Percentiles rank a stretch among this genome's conserved stretches.
Conservation (phyloP, 352 stramenopile species). For the Thalassiosira mediterranea region DNA sequence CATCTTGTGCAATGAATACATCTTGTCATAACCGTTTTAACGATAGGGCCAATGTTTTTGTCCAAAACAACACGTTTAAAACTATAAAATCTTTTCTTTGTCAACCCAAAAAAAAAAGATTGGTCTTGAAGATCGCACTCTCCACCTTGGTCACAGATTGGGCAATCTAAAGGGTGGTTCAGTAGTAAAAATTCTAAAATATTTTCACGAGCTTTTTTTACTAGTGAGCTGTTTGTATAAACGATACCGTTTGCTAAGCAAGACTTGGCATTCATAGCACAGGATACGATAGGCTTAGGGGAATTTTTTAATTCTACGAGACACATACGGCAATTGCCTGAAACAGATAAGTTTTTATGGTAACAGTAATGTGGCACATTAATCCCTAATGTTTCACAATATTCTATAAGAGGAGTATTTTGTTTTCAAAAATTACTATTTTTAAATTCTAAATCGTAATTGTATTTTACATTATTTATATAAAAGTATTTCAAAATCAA, state of each 20-base stretch:
- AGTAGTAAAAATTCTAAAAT: slow-evolving; percentile 81
- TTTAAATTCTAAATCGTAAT: slow-evolving; percentile 46
- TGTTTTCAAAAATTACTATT: slow-evolving; percentile 49
- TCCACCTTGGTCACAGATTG: slow-evolving; percentile 83
- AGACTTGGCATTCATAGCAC: slow-evolving; percentile 68
- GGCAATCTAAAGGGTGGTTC: slow-evolving; percentile 83
- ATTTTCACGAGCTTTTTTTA: slow-evolving; percentile 81
- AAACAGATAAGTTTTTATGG: slow-evolving; percentile 73
- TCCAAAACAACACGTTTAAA: slow-evolving; percentile 65
- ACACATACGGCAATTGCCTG: slow-evolving; percentile 81
- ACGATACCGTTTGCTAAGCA: slow-evolving; percentile 63
- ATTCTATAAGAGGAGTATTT: slow-evolving; percentile 58
- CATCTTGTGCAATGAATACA: slow-evolving; percentile 82
- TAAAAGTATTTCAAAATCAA: slow-evolving; percentile 59
- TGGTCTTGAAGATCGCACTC: slow-evolving; percentile 83
- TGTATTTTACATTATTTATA: slow-evolving; percentile 58
- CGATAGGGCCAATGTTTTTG: slow-evolving; percentile 72
- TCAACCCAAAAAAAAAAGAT: slow-evolving; percentile 63
- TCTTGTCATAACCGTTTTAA: slow-evolving; percentile 81
- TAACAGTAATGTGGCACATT: slow-evolving; percentile 79
- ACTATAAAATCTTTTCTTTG: slow-evolving; percentile 65
- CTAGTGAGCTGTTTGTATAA: slow-evolving; percentile 73
- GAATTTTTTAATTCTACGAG: slow-evolving; percentile 80
- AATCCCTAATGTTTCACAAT: slow-evolving; percentile 59
- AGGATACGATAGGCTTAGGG: slow-evolving; percentile 78